Evolutionary conservation across 305 asterid species (phyloP).

Genomic region (Fraxinus dipetala): DNA sequence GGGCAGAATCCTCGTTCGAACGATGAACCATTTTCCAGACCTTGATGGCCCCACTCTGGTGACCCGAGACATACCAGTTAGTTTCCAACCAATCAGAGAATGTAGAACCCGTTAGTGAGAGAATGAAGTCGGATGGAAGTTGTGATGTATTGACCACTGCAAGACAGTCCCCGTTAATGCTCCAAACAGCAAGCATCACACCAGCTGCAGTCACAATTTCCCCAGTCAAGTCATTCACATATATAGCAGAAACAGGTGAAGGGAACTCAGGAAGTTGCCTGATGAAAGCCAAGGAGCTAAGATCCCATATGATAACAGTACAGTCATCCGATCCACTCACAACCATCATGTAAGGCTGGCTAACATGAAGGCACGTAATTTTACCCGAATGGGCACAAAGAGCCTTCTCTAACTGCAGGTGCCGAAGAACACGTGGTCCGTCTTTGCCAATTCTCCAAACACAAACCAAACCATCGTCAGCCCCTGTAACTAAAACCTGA

Average conservation of each 20-base stretch:
- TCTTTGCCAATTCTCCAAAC: constrained; percentile 78
- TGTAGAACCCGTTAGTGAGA: constrained; percentile 70
- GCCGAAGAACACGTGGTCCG: constrained; percentile 67
- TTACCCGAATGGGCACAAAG: constrained; percentile 85
- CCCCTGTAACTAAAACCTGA: constrained; percentile 83
- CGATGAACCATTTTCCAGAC: constrained; percentile 94
- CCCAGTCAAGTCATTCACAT: constrained; percentile 81
- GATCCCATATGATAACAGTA: constrained; percentile 89
- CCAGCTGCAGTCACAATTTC: constrained; percentile 94
- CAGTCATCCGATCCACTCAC: constrained; percentile 97
- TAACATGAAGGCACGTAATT: constrained; percentile 77
- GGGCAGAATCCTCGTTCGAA: constrained; percentile 51
- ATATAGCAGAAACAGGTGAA: constrained; percentile 78
- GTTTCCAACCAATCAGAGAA: constrained; percentile 85
- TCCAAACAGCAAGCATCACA: constrained; percentile 87
- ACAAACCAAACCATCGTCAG: constrained; percentile 78
- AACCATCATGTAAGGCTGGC: constrained; percentile 98
- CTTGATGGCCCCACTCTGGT: constrained; percentile 95
- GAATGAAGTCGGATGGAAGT: constrained; percentile 87
- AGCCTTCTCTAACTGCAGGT: constrained; percentile 65
- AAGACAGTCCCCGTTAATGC: constrained; percentile 92
- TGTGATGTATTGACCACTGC: constrained; percentile 94
- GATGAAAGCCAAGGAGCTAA: constrained; percentile 76
- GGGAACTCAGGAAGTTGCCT: constrained; percentile 92
- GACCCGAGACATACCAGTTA: constrained; percentile 91